Conservation (phyloP, 2,329 filamentous ascomycete species). For the Aspergillus sp. region DNA sequence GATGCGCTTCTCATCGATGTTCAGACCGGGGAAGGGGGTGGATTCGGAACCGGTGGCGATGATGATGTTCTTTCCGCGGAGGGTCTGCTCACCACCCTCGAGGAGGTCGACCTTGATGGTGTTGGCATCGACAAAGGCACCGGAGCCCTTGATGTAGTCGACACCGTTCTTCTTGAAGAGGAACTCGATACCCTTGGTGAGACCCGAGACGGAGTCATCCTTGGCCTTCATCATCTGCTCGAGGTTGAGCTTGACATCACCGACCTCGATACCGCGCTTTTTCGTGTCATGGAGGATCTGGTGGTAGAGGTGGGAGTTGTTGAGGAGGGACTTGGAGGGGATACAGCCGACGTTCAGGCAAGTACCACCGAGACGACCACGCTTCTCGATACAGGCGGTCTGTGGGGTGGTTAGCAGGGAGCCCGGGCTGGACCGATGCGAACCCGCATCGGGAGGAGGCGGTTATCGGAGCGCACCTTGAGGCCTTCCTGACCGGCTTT, state of each 20-base stretch:
- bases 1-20: constrained; percentile 96
- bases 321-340: constrained; percentile 97
- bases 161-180: constrained; percentile 99
- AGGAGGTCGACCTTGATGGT: constrained; percentile 86
- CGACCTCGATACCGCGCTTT: constrained; percentile 93
- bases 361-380: constrained; percentile 88
- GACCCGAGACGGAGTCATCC: constrained; percentile 78
- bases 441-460: constrained; percentile 1
- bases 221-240: constrained; percentile 98
- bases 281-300: constrained; percentile 96
- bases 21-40: constrained; percentile 92
- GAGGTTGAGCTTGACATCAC: constrained; percentile 95
- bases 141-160: constrained; percentile 94
- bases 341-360: constrained; percentile 99
- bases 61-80: constrained; percentile 94
- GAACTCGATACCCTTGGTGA: constrained; percentile 98
- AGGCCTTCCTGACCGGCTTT: constrained; percentile 97
- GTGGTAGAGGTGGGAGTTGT: constrained; percentile 99
- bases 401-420: constrained; percentile 37
- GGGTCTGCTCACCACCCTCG: constrained; percentile 84
- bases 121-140: constrained; percentile 81
- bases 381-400: constrained; percentile 98
- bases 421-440: not conserved
- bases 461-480: constrained; percentile 61
- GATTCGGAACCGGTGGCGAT: constrained; percentile 95